Percentiles rank a stretch among this genome's conserved stretches.
Conservation (phyloP, 345 rosid species). For the Euphorbia lathyris region DNA sequence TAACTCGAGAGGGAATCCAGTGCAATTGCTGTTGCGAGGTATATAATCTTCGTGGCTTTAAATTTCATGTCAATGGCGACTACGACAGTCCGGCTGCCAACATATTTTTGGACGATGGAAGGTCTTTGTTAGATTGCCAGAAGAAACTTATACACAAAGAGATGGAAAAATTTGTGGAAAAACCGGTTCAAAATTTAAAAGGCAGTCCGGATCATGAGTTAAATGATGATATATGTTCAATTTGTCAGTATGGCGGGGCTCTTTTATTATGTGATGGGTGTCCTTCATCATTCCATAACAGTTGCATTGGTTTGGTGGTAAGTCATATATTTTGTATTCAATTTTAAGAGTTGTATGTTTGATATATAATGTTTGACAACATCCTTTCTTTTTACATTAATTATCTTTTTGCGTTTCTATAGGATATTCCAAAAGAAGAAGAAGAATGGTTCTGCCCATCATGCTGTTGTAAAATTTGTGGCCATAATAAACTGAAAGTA, state of each 20-base stretch:
- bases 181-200: slow-evolving; percentile 25
- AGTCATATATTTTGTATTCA: slow-evolving; percentile 1
- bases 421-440: slow-evolving; percentile 76
- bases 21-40: slow-evolving; percentile 62
- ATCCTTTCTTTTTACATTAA: background rate
- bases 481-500: slow-evolving; percentile 28
- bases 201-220: too few species aligned
- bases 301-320: slow-evolving; percentile 61
- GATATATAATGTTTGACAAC: background rate
- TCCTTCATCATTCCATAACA: slow-evolving; percentile 77
- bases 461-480: slow-evolving; percentile 69
- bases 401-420: background rate
- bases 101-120: slow-evolving; percentile 70
- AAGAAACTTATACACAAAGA: slow-evolving; percentile 26
- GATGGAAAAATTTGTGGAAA: slow-evolving; percentile 22
- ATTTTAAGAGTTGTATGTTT: background rate
- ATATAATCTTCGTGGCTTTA: slow-evolving; percentile 47
- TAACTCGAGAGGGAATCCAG: slow-evolving; percentile 62
- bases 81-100: slow-evolving; percentile 43
- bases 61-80: slow-evolving; percentile 48
- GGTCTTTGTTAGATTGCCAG: slow-evolving; percentile 70
- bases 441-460: slow-evolving; percentile 90
- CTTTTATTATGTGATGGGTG: slow-evolving; percentile 72
- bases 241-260: slow-evolving; percentile 81
- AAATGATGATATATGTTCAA: slow-evolving; percentile 62